These are phyloP conservation scores for Perkinsus olseni DNA, from an alignment of 169 alveolate genomes.

Conservation along the genomic window DNA sequence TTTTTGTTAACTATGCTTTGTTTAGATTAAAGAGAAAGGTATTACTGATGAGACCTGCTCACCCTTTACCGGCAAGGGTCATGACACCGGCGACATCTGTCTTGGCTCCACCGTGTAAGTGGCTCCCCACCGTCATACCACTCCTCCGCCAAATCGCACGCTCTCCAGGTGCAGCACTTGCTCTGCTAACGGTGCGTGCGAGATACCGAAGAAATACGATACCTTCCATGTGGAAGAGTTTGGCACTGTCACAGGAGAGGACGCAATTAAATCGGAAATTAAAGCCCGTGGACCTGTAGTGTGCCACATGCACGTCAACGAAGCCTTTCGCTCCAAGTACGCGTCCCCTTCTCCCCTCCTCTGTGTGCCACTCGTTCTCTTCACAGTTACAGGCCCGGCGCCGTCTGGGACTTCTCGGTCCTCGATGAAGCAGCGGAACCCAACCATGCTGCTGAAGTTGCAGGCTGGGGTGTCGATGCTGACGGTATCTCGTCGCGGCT, in stretches of 20 bases:
- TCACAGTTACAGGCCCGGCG: neutral
- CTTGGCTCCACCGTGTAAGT: slow-evolving; percentile 34
- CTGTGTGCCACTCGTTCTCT: neutral
- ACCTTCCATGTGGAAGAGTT: slow-evolving; percentile 41
- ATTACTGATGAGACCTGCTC: slow-evolving; percentile 55
- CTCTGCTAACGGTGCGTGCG: slow-evolving; percentile 15
- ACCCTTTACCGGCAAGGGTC: slow-evolving; percentile 46
- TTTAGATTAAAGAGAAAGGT: slow-evolving; percentile 24
- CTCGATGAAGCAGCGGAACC: neutral
- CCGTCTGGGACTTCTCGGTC: neutral
- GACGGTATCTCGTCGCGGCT: no score
- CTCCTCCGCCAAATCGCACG: neutral
- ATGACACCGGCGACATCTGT: slow-evolving; percentile 22
- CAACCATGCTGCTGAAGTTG: neutral
- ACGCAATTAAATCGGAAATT: slow-evolving; percentile 53
- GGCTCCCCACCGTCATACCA: no score
- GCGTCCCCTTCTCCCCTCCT: neutral
- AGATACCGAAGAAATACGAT: slow-evolving; percentile 35
- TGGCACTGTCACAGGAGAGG: slow-evolving; percentile 44
- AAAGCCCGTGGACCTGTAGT: slow-evolving; percentile 52
- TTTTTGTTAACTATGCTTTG: neutral
- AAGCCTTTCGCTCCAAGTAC: slow-evolving; percentile 17
- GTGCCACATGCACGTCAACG: slow-evolving; percentile 52
- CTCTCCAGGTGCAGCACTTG: neutral
- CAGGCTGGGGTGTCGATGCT: neutral